Evolutionary conservation across 169 alveolate species (phyloP), one percentile per base, ranked within the genome.

Genomic region (Neospora caninum): DNA sequence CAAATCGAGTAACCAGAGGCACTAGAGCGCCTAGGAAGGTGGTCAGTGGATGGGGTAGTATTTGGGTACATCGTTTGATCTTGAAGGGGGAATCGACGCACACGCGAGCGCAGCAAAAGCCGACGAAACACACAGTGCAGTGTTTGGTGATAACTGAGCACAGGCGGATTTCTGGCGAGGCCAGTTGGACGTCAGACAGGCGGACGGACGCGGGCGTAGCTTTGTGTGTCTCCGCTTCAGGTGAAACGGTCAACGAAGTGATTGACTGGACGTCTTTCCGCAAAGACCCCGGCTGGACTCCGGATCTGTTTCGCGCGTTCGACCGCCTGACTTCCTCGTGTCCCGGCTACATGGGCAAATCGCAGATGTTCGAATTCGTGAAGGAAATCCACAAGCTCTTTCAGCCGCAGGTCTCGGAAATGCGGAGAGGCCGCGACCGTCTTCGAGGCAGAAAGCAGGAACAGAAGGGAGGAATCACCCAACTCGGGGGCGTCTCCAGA

Each of bases 271-370:
- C 92, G 31, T 45, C 91, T 9, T 87, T 86, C n/a, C 93, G 95
- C 6, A 45, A 86, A 2, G 95, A 84, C 36, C 95, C 95, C 10
- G 93, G 93, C 45, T 93, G 95, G 95, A 86, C 93, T 1, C 88
- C 93, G 29, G 93, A 93, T 58, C 39, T 93, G 93, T 88, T 86
- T 31, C 73, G 82, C 18, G 92, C 95, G 10, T 93, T 93, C 64
- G 93, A 93, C 22, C 45, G 89, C 41, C 78, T 93, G 43, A 73
- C 95, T 10, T 42, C 95, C 22, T 87, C 95, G 43, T 93, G 95
- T 43, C 95, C 95, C 20, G 95, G 95, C 34, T 93, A 53, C 42
- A 93, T 93, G 95, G 95, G 95, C 22, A 93, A 93, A 49, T 84
- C 93, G 39, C 95, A 93, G 88, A 84, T 93, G 93, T 39, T 88